These are phyloP conservation scores for Microsporum audouinii DNA, from an alignment of 2,329 filamentous ascomycete genomes.

Conservation along the genomic window DNA sequence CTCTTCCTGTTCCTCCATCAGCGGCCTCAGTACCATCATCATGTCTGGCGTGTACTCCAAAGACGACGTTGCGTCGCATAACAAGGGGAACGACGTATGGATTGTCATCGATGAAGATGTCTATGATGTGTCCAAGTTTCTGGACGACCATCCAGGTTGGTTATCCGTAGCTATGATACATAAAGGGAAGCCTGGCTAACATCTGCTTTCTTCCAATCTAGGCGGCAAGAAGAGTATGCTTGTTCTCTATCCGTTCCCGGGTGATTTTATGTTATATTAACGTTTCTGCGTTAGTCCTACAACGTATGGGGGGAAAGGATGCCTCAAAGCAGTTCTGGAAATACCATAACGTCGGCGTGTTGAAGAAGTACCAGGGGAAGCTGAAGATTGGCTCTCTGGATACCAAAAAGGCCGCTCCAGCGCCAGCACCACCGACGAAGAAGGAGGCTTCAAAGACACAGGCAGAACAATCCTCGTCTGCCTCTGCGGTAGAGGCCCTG, in stretches of 20 bases:
- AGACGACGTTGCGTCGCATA: conserved; percentile 81
- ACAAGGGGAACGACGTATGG: conserved; percentile 14
- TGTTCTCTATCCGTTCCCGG: neutral
- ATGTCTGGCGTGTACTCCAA: conserved; percentile 85
- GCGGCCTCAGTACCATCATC: conserved; percentile 16
- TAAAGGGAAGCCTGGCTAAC: neutral
- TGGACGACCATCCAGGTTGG: conserved; percentile 17
- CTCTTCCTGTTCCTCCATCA: neutral
- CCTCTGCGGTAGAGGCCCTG: conserved; percentile 48
- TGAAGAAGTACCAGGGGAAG: conserved; percentile 52
- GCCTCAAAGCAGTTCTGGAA: conserved; percentile 60
- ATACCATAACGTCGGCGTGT: conserved; percentile 49
- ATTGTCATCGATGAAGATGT: conserved; percentile 16
- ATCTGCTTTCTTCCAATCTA: conserved; percentile 6
- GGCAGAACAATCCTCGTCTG: conserved; percentile 47
- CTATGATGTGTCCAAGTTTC: conserved; percentile 16
- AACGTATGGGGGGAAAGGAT: conserved; percentile 54
- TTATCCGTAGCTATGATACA: neutral
- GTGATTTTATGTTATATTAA: neutral
- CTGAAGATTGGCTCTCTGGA: conserved; percentile 64
- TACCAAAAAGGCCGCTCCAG: conserved; percentile 58
- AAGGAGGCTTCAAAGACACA: conserved; percentile 41
- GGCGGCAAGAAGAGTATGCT: conserved; percentile 14
- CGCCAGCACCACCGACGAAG: conserved; percentile 25
- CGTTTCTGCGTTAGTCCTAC: conserved; percentile 41